Base-by-base conservation (phyloP, 441 rosid genomes). In the Gossypium schwendimanii region DNA sequence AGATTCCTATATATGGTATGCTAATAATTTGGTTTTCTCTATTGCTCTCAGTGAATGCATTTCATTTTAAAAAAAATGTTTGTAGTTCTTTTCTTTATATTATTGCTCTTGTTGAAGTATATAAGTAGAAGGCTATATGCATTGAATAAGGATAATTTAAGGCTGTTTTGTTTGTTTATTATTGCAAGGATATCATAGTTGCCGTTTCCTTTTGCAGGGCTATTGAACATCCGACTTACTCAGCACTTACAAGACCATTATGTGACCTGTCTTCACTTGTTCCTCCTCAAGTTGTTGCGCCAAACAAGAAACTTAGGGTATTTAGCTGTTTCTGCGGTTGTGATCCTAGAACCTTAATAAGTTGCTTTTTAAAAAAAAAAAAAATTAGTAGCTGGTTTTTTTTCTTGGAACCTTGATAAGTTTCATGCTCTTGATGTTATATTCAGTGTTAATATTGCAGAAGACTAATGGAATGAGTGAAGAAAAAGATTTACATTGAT, bases 1-100 rank as follows among this genome's bases (percentile, higher is more conserved):
- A 85, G 99, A 95, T 89, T 95, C 99, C 66, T 97, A 90, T 84
- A 91, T 93, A 85, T 95, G 98, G 99, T 95, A 87, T 52, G 47
- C 73, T 55, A 69, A 66, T 21, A 55, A 70, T 58, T 57, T 21
- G 33, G 54, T 50, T 74, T 47, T 2, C 41, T 3, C 26, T 20
- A 28, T 52, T 54, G 17, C 17, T 68, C 60, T 12, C 3, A 24
- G 72, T 72, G 31, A 39, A 55, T 69, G 39, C 36, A 66, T 78
- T 69, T 71, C 15, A 11, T 14, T 26, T 59, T 0, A 14, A 26
- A 26, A 5, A 60, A 14, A 14, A 14, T 6, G 6, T 28, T 26
- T 28, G 8, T 14, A 58, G 36, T 44, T 45, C 23, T 44, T 58
- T 61, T 23, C 62, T 59, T 44, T 24, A 26, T 66, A 70, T n/a